These are phyloP conservation scores for Coemansia sp. DNA, from an alignment of 192 early-diverging fungal genomes.

Conservation along the genomic window DNA sequence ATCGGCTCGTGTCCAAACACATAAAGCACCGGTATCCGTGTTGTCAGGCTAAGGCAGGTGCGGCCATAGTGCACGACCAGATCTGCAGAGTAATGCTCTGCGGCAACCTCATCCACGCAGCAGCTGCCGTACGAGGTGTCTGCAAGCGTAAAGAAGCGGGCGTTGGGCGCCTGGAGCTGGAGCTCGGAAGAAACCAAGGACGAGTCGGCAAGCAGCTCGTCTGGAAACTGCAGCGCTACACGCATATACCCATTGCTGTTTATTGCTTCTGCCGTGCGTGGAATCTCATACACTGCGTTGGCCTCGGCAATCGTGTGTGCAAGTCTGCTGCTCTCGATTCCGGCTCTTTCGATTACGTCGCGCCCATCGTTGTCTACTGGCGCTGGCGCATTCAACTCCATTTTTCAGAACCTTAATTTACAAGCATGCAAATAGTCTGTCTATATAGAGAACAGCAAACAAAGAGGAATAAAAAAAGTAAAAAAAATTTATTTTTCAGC, in stretches of 20 bases:
- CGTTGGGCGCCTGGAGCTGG: constrained; percentile 42
- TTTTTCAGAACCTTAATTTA: background rate
- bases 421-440: background rate
- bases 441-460: background rate
- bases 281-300: constrained; percentile 61
- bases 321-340: constrained; percentile 20
- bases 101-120: constrained; percentile 97
- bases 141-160: constrained; percentile 75
- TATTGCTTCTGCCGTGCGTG: constrained; percentile 61
- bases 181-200: constrained; percentile 63
- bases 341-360: constrained; percentile 60
- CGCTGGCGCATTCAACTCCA: constrained; percentile 11
- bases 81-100: constrained; percentile 82
- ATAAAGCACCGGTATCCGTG: constrained; percentile 80
- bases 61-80: constrained; percentile 95
- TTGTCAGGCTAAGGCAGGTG: constrained; percentile 83
- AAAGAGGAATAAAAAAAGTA: background rate
- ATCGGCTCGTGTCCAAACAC: constrained; percentile 79
- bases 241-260: constrained; percentile 38
- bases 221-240: constrained; percentile 93
- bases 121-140: constrained; percentile 98
- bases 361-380: constrained; percentile 65
- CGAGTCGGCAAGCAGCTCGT: constrained; percentile 75
- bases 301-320: constrained; percentile 41
- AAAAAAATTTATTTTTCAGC: background rate